These are phyloP conservation scores for Venturiaceae sp. DNA, from an alignment of 2,329 filamentous ascomycete species.

Conservation along the genomic window DNA sequence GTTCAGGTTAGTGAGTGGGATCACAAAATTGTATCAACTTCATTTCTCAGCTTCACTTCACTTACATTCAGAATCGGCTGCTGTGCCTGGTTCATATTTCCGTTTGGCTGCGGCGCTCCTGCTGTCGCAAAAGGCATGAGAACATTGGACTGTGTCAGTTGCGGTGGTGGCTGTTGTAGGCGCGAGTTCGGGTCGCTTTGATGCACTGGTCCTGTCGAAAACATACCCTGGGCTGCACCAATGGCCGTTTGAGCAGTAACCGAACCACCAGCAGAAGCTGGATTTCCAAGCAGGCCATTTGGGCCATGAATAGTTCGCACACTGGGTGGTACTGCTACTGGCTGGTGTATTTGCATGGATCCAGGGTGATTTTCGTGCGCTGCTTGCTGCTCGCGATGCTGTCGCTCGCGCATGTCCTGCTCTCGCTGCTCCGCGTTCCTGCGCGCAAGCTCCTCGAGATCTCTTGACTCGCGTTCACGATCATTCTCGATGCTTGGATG, in stretches of 20 bases:
- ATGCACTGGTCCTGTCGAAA: conserved; percentile 26
- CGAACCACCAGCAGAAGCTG: background rate
- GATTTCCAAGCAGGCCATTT: conserved; percentile 60
- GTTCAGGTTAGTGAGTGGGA: background rate
- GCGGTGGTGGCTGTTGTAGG: background rate
- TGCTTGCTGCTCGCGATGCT: conserved; percentile 30
- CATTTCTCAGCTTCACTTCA: background rate
- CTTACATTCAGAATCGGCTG: conserved; percentile 72
- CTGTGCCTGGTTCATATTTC: conserved; percentile 63
- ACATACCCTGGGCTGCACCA: background rate
- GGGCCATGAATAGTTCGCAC: conserved; percentile 80
- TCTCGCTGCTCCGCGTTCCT: conserved; percentile 37
- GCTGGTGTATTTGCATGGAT: conserved; percentile 87
- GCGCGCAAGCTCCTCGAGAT: conserved; percentile 36
- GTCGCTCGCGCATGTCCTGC: conserved; percentile 54
- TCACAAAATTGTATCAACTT: background rate
- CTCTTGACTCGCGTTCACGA: conserved; percentile 41
- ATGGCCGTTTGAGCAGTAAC: background rate
- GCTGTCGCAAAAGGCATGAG: background rate
- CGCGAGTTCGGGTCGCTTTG: background rate
- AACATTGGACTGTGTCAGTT: background rate
- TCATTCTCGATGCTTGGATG: conserved; percentile 22
- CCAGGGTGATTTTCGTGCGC: conserved; percentile 79
- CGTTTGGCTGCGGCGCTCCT: conserved; percentile 13
- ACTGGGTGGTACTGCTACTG: conserved; percentile 67